phyloP scores from a whole-genome alignment of 2,329 filamentous ascomycete species.

The Trichothecium roseum region DNA sequence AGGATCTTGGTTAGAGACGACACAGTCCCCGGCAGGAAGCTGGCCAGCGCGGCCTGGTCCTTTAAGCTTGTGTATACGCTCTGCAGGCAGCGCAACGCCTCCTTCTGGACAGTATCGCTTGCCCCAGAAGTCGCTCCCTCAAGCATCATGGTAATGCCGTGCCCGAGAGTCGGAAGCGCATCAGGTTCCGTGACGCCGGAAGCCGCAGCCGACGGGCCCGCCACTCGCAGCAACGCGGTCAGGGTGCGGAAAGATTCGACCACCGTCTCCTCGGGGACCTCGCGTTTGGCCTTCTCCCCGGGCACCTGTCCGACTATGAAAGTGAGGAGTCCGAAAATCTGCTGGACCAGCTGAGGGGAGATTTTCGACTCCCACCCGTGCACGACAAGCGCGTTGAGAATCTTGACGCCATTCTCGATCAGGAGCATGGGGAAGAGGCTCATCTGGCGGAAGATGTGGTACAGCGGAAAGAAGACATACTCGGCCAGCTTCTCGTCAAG shows the following conservation, averaged over 20 bases:
- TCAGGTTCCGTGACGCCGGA: slow-evolving; percentile 42
- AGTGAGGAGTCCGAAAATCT: slow-evolving; percentile 75
- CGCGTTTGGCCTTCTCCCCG: slow-evolving; percentile 31
- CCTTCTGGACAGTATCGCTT: slow-evolving; percentile 58
- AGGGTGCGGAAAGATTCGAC: slow-evolving; percentile 63
- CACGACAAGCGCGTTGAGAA: slow-evolving; percentile 60
- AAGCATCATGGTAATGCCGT: slow-evolving; percentile 70
- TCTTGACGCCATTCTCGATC: slow-evolving; percentile 67
- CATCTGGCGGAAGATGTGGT: slow-evolving; percentile 71
- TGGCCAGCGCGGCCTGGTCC: slow-evolving; percentile 67
- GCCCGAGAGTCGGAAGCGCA: slow-evolving; percentile 68
- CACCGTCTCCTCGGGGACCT: slow-evolving; percentile 62
- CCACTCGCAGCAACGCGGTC: slow-evolving; percentile 50
- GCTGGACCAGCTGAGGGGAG: slow-evolving; percentile 62
- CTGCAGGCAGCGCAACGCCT: slow-evolving; percentile 56
- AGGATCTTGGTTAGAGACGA: slow-evolving; percentile 71
- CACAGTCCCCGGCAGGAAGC: slow-evolving; percentile 78
- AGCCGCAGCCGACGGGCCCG: slow-evolving; percentile 39
- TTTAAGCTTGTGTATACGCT: slow-evolving; percentile 53
- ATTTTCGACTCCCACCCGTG: slow-evolving; percentile 72
- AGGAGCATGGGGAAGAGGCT: slow-evolving; percentile 60
- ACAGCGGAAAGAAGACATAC: slow-evolving; percentile 90
- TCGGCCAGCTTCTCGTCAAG: slow-evolving; percentile 80
- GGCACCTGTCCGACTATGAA: slow-evolving; percentile 69
- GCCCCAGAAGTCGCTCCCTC: slow-evolving; percentile 57